These are phyloP conservation scores for Periconia sp. DNA, from an alignment of 2,329 filamentous ascomycete species.

Conservation along the genomic window DNA sequence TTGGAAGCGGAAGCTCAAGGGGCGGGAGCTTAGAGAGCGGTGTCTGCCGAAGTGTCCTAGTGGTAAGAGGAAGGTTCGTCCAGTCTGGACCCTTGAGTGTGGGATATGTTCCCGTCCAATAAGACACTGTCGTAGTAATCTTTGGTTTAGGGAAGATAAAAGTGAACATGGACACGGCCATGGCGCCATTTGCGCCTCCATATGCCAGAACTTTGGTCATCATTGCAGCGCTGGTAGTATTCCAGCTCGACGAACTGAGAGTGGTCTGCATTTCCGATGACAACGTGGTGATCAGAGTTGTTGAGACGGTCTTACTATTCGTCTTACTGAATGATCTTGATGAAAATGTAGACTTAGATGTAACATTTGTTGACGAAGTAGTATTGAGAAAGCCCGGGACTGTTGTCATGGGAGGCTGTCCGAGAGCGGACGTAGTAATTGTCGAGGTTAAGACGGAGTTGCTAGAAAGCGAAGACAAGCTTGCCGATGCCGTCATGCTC, in stretches of 20 bases:
- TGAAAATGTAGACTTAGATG: constrained; percentile 3
- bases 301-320: background rate
- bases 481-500: background rate
- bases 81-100: constrained; percentile 31
- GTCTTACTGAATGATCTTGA: background rate
- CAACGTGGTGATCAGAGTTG: no score
- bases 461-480: background rate
- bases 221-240: no score
- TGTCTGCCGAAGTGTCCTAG: constrained; percentile 27
- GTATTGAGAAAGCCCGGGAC: constrained; percentile 8
- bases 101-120: constrained; percentile 40
- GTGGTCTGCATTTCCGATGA: no score
- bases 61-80: constrained; percentile 29
- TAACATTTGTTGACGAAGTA: constrained; percentile 6
- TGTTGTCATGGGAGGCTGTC: background rate
- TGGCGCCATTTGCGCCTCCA: constrained; percentile 22
- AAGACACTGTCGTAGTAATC: constrained; percentile 38
- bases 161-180: no score
- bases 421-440: background rate
- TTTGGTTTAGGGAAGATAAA: constrained; percentile 38
- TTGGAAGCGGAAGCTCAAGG: constrained; percentile 13
- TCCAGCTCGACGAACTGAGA: no score
- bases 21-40: constrained; percentile 27
- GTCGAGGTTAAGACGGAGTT: constrained; percentile 2
- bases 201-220: constrained; percentile 34